These are phyloP conservation scores for Apiospora hydei DNA, from an alignment of 2,329 filamentous ascomycete genomes.

Conservation along the genomic window DNA sequence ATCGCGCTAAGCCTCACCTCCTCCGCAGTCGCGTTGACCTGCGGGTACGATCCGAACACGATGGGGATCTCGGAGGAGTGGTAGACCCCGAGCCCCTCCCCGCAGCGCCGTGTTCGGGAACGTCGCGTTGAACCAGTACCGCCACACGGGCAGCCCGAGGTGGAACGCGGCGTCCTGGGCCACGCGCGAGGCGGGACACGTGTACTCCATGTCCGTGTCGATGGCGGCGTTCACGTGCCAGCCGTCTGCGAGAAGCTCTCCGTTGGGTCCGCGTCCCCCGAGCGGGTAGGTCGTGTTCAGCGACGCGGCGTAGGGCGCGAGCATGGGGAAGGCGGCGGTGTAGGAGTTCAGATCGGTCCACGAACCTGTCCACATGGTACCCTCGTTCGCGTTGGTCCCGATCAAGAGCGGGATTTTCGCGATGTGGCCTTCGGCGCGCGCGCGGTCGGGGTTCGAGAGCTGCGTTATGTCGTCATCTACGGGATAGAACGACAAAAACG, in stretches of 20 bases:
- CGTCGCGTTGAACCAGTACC: conserved; percentile 29
- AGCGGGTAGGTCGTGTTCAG: conserved; percentile 23
- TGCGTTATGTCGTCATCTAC: conserved; percentile 41
- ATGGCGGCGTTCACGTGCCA: conserved; percentile 35
- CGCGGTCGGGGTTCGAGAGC: conserved; percentile 43
- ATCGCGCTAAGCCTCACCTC: conserved; percentile 34
- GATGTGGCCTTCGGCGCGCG: conserved; percentile 37
- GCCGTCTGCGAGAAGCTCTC: background rate
- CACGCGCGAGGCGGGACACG: conserved; percentile 35
- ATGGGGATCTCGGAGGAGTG: conserved; percentile 42
- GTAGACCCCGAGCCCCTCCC: conserved; percentile 37
- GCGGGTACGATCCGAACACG: conserved; percentile 40
- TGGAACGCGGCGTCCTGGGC: conserved; percentile 36
- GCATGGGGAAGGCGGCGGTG: conserved; percentile 17
- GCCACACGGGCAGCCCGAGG: conserved; percentile 36
- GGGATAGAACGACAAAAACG: conserved; percentile 40
- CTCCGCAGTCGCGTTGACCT: conserved; percentile 33
- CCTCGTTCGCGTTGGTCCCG: conserved; percentile 36
- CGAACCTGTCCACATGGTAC: conserved; percentile 34
- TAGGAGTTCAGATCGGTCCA: conserved; percentile 9
- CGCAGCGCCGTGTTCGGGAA: conserved; percentile 39
- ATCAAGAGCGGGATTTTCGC: conserved; percentile 39
- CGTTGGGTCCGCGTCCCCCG: background rate
- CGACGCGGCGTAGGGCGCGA: conserved; percentile 10
- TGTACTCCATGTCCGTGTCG: conserved; percentile 34